Conservation (phyloP, 129 eudicot genomes). For the Flaveria robusta region DNA sequence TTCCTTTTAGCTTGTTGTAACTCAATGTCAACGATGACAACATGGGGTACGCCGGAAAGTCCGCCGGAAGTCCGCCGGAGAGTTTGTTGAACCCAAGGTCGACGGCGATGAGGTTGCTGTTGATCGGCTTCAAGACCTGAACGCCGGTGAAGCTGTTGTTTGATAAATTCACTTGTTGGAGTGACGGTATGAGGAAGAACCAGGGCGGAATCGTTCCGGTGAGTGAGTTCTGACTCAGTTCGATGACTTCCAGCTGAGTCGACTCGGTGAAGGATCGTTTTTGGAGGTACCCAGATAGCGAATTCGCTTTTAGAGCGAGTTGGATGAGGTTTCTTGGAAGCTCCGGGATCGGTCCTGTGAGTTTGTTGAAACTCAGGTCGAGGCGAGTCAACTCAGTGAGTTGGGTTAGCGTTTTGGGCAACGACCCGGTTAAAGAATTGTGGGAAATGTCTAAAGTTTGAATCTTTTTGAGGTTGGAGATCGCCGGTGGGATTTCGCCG, state of each 20-base stretch:
- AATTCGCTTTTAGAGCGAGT: background rate
- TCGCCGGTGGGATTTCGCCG: background rate
- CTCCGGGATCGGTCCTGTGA: slow-evolving; percentile 1
- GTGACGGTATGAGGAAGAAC: background rate
- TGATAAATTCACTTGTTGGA: background rate
- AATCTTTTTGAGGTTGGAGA: background rate
- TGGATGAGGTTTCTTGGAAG: slow-evolving; percentile 5
- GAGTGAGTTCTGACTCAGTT: slow-evolving; percentile 6
- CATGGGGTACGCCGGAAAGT: background rate
- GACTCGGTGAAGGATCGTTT: background rate
- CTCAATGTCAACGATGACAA: background rate
- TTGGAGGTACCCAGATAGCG: slow-evolving; percentile 4
- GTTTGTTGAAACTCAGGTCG: slow-evolving; percentile 13
- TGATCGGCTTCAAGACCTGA: background rate
- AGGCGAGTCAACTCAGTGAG: slow-evolving; percentile 2
- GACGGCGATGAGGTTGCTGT: slow-evolving; percentile 4
- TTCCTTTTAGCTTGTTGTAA: background rate
- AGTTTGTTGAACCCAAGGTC: background rate
- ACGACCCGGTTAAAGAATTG: background rate
- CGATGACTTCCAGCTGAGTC: slow-evolving; percentile 10
- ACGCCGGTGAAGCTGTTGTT: slow-evolving; percentile 7
- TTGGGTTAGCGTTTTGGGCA: background rate
- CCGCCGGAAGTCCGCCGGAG: background rate
- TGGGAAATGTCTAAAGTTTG: slow-evolving; percentile 5
- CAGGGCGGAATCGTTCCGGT: background rate